Evolutionary conservation across 768 basidiomycete genomes (phyloP).

Genomic region (Podaxis rugospora): DNA sequence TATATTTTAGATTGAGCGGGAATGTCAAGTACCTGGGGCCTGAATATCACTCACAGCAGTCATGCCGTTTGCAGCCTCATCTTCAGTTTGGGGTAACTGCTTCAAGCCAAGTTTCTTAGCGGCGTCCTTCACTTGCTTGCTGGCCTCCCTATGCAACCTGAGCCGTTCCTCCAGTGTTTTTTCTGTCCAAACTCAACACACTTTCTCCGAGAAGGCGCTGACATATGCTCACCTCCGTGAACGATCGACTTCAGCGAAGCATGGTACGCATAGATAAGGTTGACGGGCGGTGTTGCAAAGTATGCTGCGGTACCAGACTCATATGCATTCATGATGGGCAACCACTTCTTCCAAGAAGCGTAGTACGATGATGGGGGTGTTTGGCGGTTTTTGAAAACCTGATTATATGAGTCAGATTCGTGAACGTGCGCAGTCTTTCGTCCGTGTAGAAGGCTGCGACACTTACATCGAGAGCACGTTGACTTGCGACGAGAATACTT

Average conservation of each 20-base stretch:
- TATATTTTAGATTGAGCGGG: slow-evolving; percentile 17
- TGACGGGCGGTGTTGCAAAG: slow-evolving; percentile 94
- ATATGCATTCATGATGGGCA: slow-evolving; percentile 93
- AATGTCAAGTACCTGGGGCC: background rate
- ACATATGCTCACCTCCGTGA: background rate
- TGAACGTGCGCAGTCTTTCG: background rate
- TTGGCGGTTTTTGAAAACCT: slow-evolving; percentile 41
- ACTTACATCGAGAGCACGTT: slow-evolving; percentile 68
- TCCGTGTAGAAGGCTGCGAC: background rate
- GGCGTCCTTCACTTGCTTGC: slow-evolving; percentile 62
- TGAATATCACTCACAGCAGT: slow-evolving; percentile 54
- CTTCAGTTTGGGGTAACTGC: slow-evolving; percentile 59
- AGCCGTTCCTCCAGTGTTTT: slow-evolving; percentile 67
- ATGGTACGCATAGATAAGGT: slow-evolving; percentile 89
- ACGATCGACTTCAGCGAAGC: slow-evolving; percentile 76
- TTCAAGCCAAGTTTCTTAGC: slow-evolving; percentile 66
- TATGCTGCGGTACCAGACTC: slow-evolving; percentile 79
- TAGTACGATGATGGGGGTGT: slow-evolving; percentile 76
- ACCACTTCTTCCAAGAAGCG: slow-evolving; percentile 90
- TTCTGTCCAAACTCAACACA: background rate
- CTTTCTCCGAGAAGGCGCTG: background rate
- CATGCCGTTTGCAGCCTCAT: slow-evolving; percentile 89
- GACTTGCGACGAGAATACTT: slow-evolving; percentile 78
- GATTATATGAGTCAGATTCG: background rate
- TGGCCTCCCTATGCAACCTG: slow-evolving; percentile 65